Percentiles rank a stretch among this genome's conserved stretches.
Evolutionary conservation across 2,329 filamentous ascomycete species (phyloP).

Genomic region (Geoglossum cookeanum): DNA sequence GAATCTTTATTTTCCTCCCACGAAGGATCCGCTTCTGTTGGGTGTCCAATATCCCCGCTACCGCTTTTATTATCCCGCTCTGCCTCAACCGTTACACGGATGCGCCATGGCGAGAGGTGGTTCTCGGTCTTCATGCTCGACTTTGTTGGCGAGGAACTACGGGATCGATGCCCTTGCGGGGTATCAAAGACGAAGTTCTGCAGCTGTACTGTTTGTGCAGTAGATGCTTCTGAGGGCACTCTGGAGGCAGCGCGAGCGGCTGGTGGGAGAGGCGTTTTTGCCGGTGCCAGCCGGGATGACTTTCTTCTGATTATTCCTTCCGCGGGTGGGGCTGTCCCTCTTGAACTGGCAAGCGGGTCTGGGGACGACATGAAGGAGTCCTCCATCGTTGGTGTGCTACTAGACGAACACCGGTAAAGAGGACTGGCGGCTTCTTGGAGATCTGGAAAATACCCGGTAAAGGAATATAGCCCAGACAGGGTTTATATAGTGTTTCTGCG

Average conservation of each 20-base stretch:
- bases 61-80: constrained; percentile 4
- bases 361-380: background rate
- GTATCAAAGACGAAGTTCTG: constrained; percentile 10
- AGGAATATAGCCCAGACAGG: background rate
- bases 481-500: background rate
- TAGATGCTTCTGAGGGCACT: background rate
- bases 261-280: background rate
- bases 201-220: constrained; percentile 1
- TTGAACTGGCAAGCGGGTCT: background rate
- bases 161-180: constrained; percentile 3
- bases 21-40: background rate
- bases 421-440: background rate
- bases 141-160: constrained; percentile 5
- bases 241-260: background rate
- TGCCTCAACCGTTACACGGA: constrained; percentile 11
- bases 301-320: background rate
- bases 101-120: constrained; percentile 10
- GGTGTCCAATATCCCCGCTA: too few species aligned
- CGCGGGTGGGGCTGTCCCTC: background rate
- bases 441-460: too few species aligned
- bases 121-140: constrained; percentile 2
- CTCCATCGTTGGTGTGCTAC: background rate
- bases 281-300: background rate
- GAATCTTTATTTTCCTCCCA: background rate
- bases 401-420: background rate